These are phyloP conservation scores for Lasiodiplodia sp. DNA, from an alignment of 2,329 filamentous ascomycete species.

Conservation along the genomic window DNA sequence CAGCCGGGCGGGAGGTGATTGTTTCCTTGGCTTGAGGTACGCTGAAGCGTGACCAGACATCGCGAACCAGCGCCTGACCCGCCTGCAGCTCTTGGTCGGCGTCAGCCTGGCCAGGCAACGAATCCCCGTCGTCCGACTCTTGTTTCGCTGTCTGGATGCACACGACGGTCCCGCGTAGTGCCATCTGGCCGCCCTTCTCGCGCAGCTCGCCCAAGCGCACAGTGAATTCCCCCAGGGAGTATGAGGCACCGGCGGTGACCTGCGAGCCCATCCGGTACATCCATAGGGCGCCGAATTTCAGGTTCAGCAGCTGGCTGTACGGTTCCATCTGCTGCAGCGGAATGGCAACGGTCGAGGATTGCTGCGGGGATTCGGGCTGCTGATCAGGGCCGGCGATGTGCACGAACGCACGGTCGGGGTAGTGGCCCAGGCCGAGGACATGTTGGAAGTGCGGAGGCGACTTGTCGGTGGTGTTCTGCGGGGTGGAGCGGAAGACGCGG, in stretches of 20 bases:
- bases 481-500: slow-evolving; percentile 44
- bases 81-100: slow-evolving; percentile 24
- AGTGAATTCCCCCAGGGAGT: slow-evolving; percentile 29
- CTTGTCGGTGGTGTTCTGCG: slow-evolving; percentile 32
- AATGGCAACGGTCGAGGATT: slow-evolving; percentile 29
- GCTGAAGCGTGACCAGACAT: slow-evolving; percentile 31
- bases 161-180: slow-evolving; percentile 30
- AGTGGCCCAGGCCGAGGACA: slow-evolving; percentile 30
- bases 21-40: slow-evolving; percentile 28
- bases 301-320: slow-evolving; percentile 29
- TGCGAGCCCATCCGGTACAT: slow-evolving; percentile 24
- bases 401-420: slow-evolving; percentile 29
- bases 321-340: slow-evolving; percentile 30
- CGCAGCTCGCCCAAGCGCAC: slow-evolving; percentile 33
- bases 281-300: slow-evolving; percentile 33
- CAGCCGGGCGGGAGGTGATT: slow-evolving; percentile 11
- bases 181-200: slow-evolving; percentile 25
- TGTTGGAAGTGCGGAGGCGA: slow-evolving; percentile 31
- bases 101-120: neutral
- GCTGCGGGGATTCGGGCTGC: neutral
- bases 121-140: neutral
- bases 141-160: slow-evolving; percentile 26
- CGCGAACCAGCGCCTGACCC: slow-evolving; percentile 27
- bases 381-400: slow-evolving; percentile 15
- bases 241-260: slow-evolving; percentile 29